phyloP scores from a whole-genome alignment of 2,329 filamentous ascomycete genomes.

The Allantophomopsis lycopodina region DNA sequence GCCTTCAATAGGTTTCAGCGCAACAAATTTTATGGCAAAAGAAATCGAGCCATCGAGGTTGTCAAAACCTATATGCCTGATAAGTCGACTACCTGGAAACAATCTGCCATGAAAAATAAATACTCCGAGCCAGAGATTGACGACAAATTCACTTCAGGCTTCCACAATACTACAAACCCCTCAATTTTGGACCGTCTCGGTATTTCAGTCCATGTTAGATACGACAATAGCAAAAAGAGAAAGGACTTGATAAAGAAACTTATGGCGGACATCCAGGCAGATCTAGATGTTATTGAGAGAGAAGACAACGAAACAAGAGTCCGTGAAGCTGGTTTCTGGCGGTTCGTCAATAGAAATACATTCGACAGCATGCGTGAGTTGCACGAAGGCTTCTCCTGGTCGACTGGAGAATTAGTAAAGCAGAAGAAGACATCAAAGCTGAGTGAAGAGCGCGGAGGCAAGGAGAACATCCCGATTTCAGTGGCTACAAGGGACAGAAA shows the following conservation, averaged over 20 bases:
- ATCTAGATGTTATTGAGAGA: constrained; percentile 11
- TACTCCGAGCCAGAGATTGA: no score
- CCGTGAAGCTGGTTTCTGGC: constrained; percentile 16
- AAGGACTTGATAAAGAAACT: constrained; percentile 14
- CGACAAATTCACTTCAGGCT: no score
- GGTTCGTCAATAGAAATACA: constrained; percentile 14
- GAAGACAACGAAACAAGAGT: constrained; percentile 13
- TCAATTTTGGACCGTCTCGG: constrained; percentile 14
- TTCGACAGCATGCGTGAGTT: constrained; percentile 1
- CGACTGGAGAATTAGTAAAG: constrained; percentile 2
- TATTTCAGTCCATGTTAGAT: constrained; percentile 9
- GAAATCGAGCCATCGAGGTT: no score
- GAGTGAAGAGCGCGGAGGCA: no score
- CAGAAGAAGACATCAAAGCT: not conserved
- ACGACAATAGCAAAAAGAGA: constrained; percentile 9
- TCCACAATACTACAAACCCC: constrained; percentile 6
- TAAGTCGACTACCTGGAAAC: no score
- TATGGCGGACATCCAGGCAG: constrained; percentile 11
- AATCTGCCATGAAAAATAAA: no score
- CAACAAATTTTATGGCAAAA: not conserved
- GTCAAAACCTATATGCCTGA: no score
- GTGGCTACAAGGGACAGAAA: no score
- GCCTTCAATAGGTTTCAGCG: not conserved
- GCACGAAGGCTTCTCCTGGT: constrained; percentile 2
- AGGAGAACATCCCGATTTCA: no score